phyloP scores from a whole-genome alignment of 345 rosid species.

The Salix exigua region DNA sequence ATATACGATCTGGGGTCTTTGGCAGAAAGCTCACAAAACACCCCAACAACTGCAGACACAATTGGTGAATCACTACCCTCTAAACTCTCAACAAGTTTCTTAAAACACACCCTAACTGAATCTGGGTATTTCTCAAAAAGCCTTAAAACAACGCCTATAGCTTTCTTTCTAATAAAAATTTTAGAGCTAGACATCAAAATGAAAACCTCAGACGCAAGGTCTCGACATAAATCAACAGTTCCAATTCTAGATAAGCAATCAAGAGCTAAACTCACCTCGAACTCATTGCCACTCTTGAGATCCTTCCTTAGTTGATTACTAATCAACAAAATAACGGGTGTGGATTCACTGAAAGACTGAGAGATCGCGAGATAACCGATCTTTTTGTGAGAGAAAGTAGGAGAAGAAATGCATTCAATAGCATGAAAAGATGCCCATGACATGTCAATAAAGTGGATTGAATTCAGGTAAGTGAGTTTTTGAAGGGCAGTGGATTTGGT shows the following conservation, averaged over 20 bases:
- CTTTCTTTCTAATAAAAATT: slow-evolving; percentile 63
- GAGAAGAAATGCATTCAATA: slow-evolving; percentile 76
- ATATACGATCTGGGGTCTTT: slow-evolving; percentile 74
- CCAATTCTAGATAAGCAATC: slow-evolving; percentile 74
- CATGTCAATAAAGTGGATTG: slow-evolving; percentile 73
- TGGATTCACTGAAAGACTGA: slow-evolving; percentile 74
- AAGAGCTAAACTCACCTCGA: slow-evolving; percentile 79
- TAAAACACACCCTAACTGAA: slow-evolving; percentile 80
- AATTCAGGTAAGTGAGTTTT: slow-evolving; percentile 75
- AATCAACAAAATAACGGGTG: slow-evolving; percentile 73
- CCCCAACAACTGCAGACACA: slow-evolving; percentile 68
- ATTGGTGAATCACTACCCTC: slow-evolving; percentile 65
- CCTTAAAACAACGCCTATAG: slow-evolving; percentile 67
- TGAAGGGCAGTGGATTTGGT: slow-evolving; percentile 86
- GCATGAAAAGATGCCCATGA: slow-evolving; percentile 88
- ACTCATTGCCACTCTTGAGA: slow-evolving; percentile 57
- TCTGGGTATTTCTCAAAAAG: slow-evolving; percentile 87
- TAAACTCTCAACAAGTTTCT: slow-evolving; percentile 84
- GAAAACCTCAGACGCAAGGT: slow-evolving; percentile 78
- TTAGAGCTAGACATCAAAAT: slow-evolving; percentile 66
- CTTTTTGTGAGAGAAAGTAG: slow-evolving; percentile 65
- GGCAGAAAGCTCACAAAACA: slow-evolving; percentile 70
- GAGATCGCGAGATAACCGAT: slow-evolving; percentile 78
- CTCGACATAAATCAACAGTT: slow-evolving; percentile 78
- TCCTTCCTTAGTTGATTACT: slow-evolving; percentile 89